Evolutionary conservation across 148 eudicot genomes (phyloP).

Genomic region (Rhododendron mucronatum): DNA sequence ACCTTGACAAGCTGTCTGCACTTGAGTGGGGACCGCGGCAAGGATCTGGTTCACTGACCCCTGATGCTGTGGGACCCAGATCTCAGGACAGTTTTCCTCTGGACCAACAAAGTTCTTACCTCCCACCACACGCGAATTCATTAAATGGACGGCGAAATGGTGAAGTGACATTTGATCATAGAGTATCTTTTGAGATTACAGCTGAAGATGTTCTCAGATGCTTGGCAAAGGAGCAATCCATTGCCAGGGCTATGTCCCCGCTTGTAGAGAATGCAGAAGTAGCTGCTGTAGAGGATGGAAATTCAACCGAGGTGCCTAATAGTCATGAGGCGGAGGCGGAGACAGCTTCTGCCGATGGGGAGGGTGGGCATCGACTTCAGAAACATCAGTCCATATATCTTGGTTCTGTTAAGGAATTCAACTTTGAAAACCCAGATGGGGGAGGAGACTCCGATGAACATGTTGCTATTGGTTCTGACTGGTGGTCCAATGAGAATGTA

Average conservation of each 20-base stretch:
- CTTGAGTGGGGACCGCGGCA: constrained; percentile 64
- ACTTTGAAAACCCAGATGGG: constrained; percentile 65
- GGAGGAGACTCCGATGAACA: constrained; percentile 41
- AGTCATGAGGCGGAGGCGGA: constrained; percentile 21
- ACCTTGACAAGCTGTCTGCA: constrained; percentile 40
- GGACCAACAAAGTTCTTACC: constrained; percentile 49
- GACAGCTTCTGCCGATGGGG: constrained; percentile 30
- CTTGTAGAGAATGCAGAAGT: constrained; percentile 21
- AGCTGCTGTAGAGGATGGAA: constrained; percentile 18
- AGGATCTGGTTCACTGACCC: constrained; percentile 72
- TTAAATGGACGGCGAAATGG: constrained; percentile 33
- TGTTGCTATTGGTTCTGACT: constrained; percentile 43
- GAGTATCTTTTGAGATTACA: constrained; percentile 83
- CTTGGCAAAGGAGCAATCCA: constrained; percentile 63
- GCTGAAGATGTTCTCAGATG: constrained; percentile 79
- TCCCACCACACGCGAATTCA: constrained; percentile 37
- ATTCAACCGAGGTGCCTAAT: constrained; percentile 17
- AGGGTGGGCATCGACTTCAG: constrained; percentile 45
- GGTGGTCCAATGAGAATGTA: constrained; percentile 86
- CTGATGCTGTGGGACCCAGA: constrained; percentile 44
- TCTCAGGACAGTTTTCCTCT: constrained; percentile 35
- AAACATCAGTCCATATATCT: constrained; percentile 69
- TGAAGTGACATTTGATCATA: constrained; percentile 43
- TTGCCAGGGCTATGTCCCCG: constrained; percentile 28
- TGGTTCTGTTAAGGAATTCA: constrained; percentile 82